Percentiles rank a stretch among this genome's conserved stretches.
Evolutionary conservation across 306 rosid genomes (phyloP).

Genomic region (Castanospermum australe): DNA sequence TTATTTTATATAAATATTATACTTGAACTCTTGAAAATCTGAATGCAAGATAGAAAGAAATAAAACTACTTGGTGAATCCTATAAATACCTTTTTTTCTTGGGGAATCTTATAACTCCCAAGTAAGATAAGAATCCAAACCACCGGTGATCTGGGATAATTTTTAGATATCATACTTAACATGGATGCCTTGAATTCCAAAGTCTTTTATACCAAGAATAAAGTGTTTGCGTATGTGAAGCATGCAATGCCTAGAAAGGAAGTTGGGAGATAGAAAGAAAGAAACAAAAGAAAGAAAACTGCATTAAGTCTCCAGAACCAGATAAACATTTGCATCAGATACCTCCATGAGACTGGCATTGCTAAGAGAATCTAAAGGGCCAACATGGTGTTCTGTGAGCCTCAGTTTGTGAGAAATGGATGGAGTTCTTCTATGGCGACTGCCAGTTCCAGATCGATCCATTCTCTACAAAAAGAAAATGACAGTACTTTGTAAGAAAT

Average conservation of each 20-base stretch:
- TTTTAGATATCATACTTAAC: background rate
- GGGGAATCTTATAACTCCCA: background rate
- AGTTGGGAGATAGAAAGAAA: background rate
- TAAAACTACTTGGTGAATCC: no score
- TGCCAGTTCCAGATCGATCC: slow-evolving; percentile 92
- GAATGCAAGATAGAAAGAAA: background rate
- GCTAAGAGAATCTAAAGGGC: slow-evolving; percentile 67
- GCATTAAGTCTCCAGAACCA: background rate
- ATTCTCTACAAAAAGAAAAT: slow-evolving; percentile 55
- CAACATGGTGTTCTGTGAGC: slow-evolving; percentile 56
- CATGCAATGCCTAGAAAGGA: background rate
- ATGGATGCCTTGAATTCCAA: background rate
- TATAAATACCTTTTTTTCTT: background rate
- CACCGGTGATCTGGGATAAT: background rate
- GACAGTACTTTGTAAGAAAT: background rate
- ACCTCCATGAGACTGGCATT: slow-evolving; percentile 96
- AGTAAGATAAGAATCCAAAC: background rate
- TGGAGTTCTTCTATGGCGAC: slow-evolving; percentile 71
- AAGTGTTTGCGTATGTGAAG: background rate
- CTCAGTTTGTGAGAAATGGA: slow-evolving; percentile 68
- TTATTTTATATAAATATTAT: background rate
- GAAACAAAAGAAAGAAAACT: background rate
- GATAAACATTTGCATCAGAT: background rate
- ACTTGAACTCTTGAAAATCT: background rate
- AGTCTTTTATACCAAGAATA: background rate